These are phyloP conservation scores for Albizia julibrissin DNA, from an alignment of 306 rosid genomes.

Conservation along the genomic window DNA sequence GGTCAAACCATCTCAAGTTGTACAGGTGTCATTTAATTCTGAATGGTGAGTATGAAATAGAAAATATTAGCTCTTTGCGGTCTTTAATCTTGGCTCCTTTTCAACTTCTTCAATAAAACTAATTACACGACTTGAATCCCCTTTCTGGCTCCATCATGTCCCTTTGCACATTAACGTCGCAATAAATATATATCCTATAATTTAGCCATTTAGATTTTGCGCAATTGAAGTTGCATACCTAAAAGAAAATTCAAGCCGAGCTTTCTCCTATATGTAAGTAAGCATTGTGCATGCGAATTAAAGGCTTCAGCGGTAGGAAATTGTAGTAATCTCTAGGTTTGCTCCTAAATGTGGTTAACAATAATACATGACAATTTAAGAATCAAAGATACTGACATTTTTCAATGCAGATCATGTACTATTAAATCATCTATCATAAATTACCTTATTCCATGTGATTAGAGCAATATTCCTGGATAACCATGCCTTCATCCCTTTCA, in stretches of 20 bases:
- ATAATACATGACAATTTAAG: background rate
- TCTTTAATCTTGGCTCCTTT: background rate
- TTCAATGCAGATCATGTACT: background rate
- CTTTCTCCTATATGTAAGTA: conserved; percentile 9
- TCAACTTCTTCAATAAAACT: background rate
- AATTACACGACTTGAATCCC: background rate
- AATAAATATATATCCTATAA: background rate
- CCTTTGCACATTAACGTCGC: background rate
- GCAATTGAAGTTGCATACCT: conserved; percentile 1
- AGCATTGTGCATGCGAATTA: background rate
- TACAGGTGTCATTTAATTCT: background rate
- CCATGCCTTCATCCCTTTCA: background rate
- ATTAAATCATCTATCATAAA: background rate
- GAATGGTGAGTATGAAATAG: background rate
- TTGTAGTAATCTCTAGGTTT: background rate
- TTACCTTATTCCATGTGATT: background rate
- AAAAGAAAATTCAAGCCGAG: background rate
- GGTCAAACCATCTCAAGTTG: background rate
- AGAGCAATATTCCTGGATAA: background rate
- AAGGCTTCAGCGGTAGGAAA: background rate
- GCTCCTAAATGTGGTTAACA: background rate
- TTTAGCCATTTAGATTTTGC: background rate
- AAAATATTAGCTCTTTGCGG: background rate
- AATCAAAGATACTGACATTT: background rate
- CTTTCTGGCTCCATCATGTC: conserved; percentile 1